phyloP scores from a whole-genome alignment of 768 basidiomycete species.

The Mrakia hoshinonis region DNA sequence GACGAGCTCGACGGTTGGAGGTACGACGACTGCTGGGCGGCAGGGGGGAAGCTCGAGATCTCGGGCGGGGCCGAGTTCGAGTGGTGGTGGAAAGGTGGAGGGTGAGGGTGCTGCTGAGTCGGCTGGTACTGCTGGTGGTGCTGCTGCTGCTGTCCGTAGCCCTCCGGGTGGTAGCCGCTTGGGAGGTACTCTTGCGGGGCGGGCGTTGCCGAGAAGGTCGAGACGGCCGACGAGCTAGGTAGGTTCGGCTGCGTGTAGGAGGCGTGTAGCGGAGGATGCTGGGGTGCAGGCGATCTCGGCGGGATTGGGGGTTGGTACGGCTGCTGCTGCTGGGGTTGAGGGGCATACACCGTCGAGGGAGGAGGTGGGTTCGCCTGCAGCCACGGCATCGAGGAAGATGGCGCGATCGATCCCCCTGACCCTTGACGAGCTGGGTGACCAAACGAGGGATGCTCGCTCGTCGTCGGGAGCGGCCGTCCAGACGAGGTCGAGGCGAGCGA shows the following conservation, averaged over 20 bases:
- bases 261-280: background rate
- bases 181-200: background rate
- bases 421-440: background rate
- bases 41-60: background rate
- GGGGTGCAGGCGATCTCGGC: background rate
- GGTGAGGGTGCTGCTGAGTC: background rate
- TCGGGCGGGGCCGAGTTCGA: constrained; percentile 10
- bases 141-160: background rate
- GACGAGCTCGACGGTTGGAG: background rate
- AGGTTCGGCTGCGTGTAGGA: background rate
- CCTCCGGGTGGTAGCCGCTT: constrained; percentile 1
- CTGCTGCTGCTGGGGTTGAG: constrained; percentile 6
- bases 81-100: constrained; percentile 11
- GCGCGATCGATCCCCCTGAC: background rate
- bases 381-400: background rate
- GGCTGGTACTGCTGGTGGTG: background rate
- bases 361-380: background rate
- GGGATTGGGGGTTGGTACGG: background rate
- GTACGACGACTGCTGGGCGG: background rate
- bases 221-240: background rate
- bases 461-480: background rate
- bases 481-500: constrained; percentile 2
- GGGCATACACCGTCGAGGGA: background rate
- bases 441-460: background rate
- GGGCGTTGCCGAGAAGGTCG: background rate